Conservation (phyloP, 2,329 filamentous ascomycete species). For the Paecilomyces dactylethromorphus region DNA sequence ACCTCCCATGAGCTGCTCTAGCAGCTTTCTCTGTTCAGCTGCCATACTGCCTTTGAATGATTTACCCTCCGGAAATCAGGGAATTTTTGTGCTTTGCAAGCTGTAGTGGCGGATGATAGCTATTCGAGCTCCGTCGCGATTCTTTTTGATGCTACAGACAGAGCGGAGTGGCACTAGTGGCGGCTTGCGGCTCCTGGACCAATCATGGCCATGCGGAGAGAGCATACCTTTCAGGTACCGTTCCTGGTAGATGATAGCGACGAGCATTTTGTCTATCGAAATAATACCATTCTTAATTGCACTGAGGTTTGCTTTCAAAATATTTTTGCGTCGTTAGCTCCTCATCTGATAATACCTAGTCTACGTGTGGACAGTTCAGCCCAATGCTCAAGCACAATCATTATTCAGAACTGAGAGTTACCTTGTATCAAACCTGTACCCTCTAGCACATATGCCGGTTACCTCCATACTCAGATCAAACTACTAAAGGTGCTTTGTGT, state of each 20-base stretch:
- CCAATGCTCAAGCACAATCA: too few species aligned
- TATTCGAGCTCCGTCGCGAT: not conserved
- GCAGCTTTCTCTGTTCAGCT: constrained; percentile 94
- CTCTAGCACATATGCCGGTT: too few species aligned
- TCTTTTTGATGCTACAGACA: constrained; percentile 4
- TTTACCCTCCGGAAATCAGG: not conserved
- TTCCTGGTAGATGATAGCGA: not conserved
- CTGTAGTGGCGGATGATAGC: not conserved
- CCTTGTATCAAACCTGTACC: too few species aligned
- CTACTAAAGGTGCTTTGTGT: too few species aligned
- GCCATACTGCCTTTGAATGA: constrained; percentile 56
- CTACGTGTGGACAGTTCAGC: too few species aligned
- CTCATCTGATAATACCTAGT: too few species aligned
- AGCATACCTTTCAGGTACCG: not conserved
- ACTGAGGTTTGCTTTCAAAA: not conserved
- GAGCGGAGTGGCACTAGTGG: constrained; percentile 18
- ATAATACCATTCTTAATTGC: not conserved
- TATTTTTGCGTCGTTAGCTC: not conserved
- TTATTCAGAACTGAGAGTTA: too few species aligned
- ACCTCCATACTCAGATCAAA: too few species aligned
- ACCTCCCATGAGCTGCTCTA: constrained; percentile 79
- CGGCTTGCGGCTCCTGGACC: constrained; percentile 11
- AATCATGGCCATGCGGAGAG: not conserved
- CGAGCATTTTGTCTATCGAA: not conserved
- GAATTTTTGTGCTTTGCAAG: not conserved